Evolutionary conservation across 495 filamentous ascomycete species (phyloP), one percentile per base, ranked within the genome.

Genomic region (Podospora anserina): DNA sequence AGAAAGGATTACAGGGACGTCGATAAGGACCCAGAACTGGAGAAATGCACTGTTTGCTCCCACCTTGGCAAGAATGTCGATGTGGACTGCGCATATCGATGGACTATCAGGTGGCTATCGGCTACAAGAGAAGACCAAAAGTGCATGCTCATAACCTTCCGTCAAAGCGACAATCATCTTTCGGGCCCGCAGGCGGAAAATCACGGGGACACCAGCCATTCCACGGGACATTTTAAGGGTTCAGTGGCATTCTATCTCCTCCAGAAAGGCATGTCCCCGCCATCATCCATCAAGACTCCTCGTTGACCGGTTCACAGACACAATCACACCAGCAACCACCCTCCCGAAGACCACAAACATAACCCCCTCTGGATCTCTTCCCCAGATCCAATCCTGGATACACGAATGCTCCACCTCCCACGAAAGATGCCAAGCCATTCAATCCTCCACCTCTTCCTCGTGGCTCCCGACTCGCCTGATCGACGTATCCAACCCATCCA

Each of bases 401-500:
- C 26, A 18, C 3, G 2, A 30, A 20, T 63, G 60, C 60, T n/a
- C 15, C 60, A 18, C 15, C 18, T 15, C 6, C 20, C 60, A 63
- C 60, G 15, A 63, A 15, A 16, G 19, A 11, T 63, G 60, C 15
- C 60, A 34, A 18, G 15, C 26, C 4, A 15, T 39, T 28, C 9
- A 28, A 11, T 32, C 30, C 1, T 18, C 30, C 26, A 63, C 28
- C 20, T 28, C 16, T 1, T 9, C 20, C 9, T n/a, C 27, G 15
- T 56, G 55, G 18, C 16, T 57, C 26, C 64, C 64, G 3, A 65
- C 49, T n/a, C 64, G 64, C 13, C 53, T 65, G 20, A 23, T 65
- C 9, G 64, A 65, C 28, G 64, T 65, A 44, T 13, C 18, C 9
- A 56, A 44, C 19, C 15, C 23, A 26, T 23, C 34, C 32, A 4